Percentiles rank a stretch among this genome's conserved stretches.
Conservation (phyloP, 345 rosid species). For the Clausena lansium region DNA sequence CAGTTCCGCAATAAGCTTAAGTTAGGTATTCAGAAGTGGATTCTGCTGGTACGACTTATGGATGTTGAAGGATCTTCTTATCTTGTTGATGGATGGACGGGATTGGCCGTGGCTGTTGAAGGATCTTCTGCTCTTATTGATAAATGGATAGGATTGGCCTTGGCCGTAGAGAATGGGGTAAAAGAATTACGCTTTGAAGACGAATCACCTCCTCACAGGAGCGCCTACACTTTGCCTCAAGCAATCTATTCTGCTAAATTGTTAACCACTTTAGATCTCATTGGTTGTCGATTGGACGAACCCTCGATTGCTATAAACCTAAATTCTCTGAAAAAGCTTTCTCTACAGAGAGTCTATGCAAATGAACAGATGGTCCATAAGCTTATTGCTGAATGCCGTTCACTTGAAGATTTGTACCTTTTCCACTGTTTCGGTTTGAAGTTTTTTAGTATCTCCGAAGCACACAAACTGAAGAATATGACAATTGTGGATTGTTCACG, state of each 20-base stretch:
- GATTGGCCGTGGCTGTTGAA: no score
- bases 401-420: background rate
- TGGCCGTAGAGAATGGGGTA: background rate
- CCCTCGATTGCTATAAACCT: no score
- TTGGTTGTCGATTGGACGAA: background rate
- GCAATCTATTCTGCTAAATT: background rate
- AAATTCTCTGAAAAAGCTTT: no score
- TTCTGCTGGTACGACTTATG: no score
- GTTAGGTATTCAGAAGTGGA: no score
- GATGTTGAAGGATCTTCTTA: no score
- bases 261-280: background rate
- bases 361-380: background rate
- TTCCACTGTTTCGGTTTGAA: background rate
- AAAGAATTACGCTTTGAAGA: background rate
- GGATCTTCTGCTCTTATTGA: background rate
- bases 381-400: background rate
- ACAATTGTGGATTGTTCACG: background rate
- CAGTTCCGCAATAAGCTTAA: no score
- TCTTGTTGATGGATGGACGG: no score
- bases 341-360: no score
- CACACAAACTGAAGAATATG: background rate
- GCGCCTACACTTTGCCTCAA: background rate
- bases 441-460: background rate
- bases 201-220: no score
- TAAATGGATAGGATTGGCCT: background rate